Conservation (phyloP, 257 asterid species). For the Ilex asprella region DNA sequence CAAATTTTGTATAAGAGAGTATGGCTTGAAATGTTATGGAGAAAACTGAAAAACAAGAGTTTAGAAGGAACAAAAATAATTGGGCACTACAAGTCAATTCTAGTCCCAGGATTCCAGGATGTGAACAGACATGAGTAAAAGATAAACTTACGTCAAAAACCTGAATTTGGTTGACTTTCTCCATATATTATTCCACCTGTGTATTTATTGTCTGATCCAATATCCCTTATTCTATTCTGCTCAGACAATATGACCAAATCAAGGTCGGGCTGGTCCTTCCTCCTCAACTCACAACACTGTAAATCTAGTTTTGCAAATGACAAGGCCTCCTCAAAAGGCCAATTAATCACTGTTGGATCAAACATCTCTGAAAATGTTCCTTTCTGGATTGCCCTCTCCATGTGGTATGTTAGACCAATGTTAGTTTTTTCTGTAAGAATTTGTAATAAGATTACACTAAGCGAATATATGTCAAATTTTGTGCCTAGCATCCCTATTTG, state of each 20-base stretch:
- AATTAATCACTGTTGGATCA: slow-evolving; percentile 10
- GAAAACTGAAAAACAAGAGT: too few species aligned
- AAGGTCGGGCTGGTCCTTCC: slow-evolving; percentile 10
- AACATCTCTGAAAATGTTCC: slow-evolving; percentile 2
- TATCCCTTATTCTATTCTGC: slow-evolving; percentile 3
- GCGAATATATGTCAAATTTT: slow-evolving; percentile 19
- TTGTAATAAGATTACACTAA: slow-evolving; percentile 20
- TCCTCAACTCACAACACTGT: slow-evolving; percentile 14
- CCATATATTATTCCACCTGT: too few species aligned
- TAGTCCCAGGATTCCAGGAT: too few species aligned
- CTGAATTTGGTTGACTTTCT: too few species aligned
- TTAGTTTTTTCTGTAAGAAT: slow-evolving; percentile 20
- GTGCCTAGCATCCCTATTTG: slow-evolving; percentile 22
- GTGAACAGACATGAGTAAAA: too few species aligned
- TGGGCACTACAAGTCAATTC: too few species aligned
- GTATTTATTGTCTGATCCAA: slow-evolving; percentile 4
- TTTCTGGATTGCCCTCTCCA: slow-evolving; percentile 3
- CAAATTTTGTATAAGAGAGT: too few species aligned
- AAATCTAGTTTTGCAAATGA: slow-evolving; percentile 8
- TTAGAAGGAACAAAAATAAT: too few species aligned
- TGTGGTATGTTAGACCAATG: slow-evolving; percentile 13
- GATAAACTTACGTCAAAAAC: too few species aligned
- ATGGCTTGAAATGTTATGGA: too few species aligned
- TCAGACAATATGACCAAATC: slow-evolving; percentile 7
- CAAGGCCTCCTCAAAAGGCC: slow-evolving; percentile 12